phyloP scores from a whole-genome alignment of 1,284 basidiomycete species.

The Hortiboletus rubellus region DNA sequence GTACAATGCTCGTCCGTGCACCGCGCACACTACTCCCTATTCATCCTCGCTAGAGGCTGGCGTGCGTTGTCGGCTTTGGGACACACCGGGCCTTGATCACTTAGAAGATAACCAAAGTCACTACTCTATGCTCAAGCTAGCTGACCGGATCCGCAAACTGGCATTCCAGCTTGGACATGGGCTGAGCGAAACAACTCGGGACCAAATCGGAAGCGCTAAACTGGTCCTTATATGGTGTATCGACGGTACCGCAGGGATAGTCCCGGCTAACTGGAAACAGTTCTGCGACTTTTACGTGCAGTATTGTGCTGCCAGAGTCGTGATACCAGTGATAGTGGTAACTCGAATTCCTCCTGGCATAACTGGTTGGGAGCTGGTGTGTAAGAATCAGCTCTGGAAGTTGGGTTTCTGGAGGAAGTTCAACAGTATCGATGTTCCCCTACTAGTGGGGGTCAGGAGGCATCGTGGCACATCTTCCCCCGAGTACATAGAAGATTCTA shows the following conservation, averaged over 20 bases:
- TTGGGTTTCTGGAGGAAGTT: no score
- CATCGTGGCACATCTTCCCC: neutral
- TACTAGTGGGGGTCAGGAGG: neutral
- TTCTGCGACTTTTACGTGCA: neutral
- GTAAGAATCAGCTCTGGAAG: neutral
- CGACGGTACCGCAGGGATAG: neutral
- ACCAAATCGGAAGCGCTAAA: neutral
- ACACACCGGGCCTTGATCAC: neutral
- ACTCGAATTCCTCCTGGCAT: neutral
- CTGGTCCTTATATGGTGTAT: neutral
- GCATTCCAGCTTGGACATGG: neutral
- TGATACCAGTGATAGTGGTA: neutral
- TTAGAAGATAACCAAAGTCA: fast-evolving
- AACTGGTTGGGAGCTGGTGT: neutral
- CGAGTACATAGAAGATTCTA: neutral
- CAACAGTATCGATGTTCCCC: no score
- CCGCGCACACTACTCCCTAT: neutral
- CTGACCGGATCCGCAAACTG: neutral
- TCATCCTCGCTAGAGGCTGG: neutral
- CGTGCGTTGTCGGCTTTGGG: neutral
- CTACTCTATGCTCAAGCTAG: neutral
- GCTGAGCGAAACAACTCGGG: no score
- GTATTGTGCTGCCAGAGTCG: neutral
- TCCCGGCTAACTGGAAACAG: neutral
- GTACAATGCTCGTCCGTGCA: neutral